phyloP scores from a whole-genome alignment of 768 basidiomycete species.

The Cystoderma amianthinum region DNA sequence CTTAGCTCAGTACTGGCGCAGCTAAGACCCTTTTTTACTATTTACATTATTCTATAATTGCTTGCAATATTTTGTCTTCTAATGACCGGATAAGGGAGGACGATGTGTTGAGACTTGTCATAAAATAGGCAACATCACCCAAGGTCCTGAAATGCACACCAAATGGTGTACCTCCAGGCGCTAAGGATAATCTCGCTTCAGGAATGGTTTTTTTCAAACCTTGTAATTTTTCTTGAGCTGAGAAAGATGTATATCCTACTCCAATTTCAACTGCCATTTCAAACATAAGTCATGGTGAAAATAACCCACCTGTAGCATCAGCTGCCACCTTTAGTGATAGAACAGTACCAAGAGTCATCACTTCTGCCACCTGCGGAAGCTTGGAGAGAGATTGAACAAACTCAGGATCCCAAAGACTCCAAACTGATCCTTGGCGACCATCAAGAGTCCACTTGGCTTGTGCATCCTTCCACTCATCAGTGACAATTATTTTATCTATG shows the following conservation, averaged over 20 bases:
- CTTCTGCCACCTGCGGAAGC: constrained; percentile 52
- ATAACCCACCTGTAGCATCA: constrained; percentile 39
- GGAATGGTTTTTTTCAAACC: constrained; percentile 30
- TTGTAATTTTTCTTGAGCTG: constrained; percentile 56
- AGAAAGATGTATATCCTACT: constrained; percentile 51
- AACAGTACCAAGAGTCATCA: constrained; percentile 86
- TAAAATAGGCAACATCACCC: constrained; percentile 90
- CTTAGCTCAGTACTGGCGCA: constrained; percentile 84
- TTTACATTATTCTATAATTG: constrained; percentile 14
- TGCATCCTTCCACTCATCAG: constrained; percentile 55
- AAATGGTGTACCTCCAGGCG: constrained; percentile 51
- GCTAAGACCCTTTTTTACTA: constrained; percentile 25
- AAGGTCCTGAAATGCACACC: constrained; percentile 82
- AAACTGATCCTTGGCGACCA: constrained; percentile 30
- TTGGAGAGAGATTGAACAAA: constrained; percentile 64
- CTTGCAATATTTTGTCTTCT: constrained; percentile 54
- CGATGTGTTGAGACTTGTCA: constrained; percentile 78
- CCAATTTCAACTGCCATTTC: background rate
- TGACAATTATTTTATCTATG: constrained; percentile 42
- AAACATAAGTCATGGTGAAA: background rate
- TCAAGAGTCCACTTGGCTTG: constrained; percentile 47
- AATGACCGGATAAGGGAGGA: constrained; percentile 44
- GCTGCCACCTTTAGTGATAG: constrained; percentile 71
- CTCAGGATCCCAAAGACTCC: constrained; percentile 84
- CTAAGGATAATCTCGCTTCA: constrained; percentile 23